Evolutionary conservation across 192 early-diverging fungal species (phyloP), one percentile per base, ranked within the genome.

Genomic region (Diversispora eburnea): DNA sequence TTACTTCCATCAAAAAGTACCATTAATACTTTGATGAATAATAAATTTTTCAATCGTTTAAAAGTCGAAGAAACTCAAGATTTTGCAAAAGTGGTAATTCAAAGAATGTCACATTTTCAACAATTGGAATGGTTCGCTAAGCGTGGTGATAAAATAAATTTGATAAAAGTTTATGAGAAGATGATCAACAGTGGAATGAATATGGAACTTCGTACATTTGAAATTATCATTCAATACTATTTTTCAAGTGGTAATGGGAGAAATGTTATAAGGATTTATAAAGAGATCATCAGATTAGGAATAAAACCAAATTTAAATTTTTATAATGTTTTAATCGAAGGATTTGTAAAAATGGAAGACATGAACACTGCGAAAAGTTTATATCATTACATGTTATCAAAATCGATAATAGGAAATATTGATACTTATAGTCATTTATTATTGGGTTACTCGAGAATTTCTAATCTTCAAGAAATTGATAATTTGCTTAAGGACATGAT

Each of bases 261-360:
- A 8, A 42, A 22, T 12, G 59, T 42, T 10, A 39, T n/a, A 8
- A 8, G 22, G 10, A 8, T 61, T 8, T 61, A 61, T 1, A 20
- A 61, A n/a, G 25, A 61, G 22, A 61, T 61, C n/a, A 13, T 10
- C 6, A 42, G 10, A 22, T 22, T 42, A 61, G 39, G 39, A 22
- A 4, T 19, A 39, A 10, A 39, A 12, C 59, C 59, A 61, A 39
- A 13, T 6, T 42, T 22, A 19, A n/a, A 12, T 39, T 61, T 42
- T 9, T 61, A 61, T 19, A 61, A 61, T 19, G 10, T 61, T 61
- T 42, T 61, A 10, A 61, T 61, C 22, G 39, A 61, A 42, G 59
- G 59, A 61, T 61, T 61, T 42, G 59, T 61, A 42, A 22, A 61
- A 39, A 12, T 39, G 19, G 59, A 22, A 39, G 39, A 61, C 59